A percentile compares a stretch with the other conserved stretches of the same genome.
Conservation (phyloP, 257 asterid genomes). For the Nicotiana benthamiana region DNA sequence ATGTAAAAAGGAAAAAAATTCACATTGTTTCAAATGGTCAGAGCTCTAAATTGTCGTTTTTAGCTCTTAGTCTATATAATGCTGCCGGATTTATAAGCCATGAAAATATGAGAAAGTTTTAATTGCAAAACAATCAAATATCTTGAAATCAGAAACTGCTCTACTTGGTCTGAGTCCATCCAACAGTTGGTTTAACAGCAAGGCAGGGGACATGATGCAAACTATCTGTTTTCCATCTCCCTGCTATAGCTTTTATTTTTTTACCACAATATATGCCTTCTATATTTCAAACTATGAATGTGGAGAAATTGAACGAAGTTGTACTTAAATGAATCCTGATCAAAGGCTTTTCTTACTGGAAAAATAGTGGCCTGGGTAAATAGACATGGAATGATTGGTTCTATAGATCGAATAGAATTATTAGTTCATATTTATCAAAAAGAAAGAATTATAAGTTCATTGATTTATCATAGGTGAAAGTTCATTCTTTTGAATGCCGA, state of each 20-base stretch:
- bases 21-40: background rate
- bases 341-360: background rate
- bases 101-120: background rate
- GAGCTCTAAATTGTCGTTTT: background rate
- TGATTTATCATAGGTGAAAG: background rate
- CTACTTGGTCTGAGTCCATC: background rate
- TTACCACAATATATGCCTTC: background rate
- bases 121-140: background rate
- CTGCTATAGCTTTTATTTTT: background rate
- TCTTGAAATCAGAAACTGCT: background rate
- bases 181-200: background rate
- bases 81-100: background rate
- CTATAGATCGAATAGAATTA: background rate
- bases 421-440: background rate
- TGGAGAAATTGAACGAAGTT: background rate
- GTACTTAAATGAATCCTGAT: background rate
- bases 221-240: background rate
- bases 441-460: background rate
- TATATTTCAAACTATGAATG: background rate
- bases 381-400: background rate
- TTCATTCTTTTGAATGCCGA: background rate
- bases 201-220: background rate
- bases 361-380: background rate
- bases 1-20: background rate
- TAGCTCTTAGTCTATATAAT: background rate